These are phyloP conservation scores for Ascoidea tarda DNA, from an alignment of 805 yeast species.

Conservation along the genomic window DNA sequence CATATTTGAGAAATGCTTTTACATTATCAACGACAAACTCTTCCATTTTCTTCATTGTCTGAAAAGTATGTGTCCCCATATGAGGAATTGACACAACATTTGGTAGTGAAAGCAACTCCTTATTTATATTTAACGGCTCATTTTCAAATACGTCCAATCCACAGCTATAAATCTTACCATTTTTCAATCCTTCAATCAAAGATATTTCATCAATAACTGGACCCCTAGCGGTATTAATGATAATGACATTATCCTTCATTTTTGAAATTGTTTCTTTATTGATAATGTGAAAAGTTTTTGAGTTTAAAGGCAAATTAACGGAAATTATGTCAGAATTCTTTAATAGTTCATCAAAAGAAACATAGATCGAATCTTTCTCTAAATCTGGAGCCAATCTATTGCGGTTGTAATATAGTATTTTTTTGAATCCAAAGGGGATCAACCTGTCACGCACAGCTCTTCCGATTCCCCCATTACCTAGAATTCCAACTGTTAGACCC, in stretches of 20 bases:
- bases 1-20: constrained; percentile 38
- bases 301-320: constrained; percentile 65
- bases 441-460: constrained; percentile 62
- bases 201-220: constrained; percentile 61
- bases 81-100: constrained; percentile 76
- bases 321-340: constrained; percentile 54
- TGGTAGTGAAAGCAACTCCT: constrained; percentile 45
- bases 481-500: constrained; percentile 63
- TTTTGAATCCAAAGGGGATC: constrained; percentile 62
- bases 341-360: constrained; percentile 54
- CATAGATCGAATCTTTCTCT: constrained; percentile 61
- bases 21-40: constrained; percentile 62
- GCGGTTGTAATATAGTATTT: constrained; percentile 64
- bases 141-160: constrained; percentile 68
- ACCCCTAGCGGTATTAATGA: constrained; percentile 81
- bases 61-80: constrained; percentile 71
- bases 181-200: constrained; percentile 37
- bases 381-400: constrained; percentile 39
- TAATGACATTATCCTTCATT: constrained; percentile 18
- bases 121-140: constrained; percentile 52
- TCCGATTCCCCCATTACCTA: constrained; percentile 89
- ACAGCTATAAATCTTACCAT: constrained; percentile 51
- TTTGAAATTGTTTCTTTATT: constrained; percentile 37
- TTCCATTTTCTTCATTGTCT: constrained; percentile 74
- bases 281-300: constrained; percentile 55